Conservation (phyloP, 1,139 yeast genomes). For the Scheffersomyces insectosa region DNA sequence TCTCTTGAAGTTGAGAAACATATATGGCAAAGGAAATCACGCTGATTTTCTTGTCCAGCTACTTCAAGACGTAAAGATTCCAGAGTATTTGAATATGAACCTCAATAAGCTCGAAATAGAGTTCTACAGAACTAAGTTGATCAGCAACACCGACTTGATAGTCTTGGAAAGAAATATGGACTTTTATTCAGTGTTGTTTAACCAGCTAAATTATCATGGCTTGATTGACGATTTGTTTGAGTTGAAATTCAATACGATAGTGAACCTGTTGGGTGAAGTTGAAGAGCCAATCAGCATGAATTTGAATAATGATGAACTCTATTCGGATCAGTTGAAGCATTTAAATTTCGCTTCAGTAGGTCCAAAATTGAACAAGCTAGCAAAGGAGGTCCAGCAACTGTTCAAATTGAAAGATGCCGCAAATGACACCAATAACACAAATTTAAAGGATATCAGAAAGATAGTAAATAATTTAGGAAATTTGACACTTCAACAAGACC, state of each 20-base stretch:
- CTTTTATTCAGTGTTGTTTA: constrained; percentile 65
- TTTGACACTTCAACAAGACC: constrained; percentile 66
- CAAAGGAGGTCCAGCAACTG: constrained; percentile 68
- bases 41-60: constrained; percentile 31
- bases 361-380: constrained; percentile 64
- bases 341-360: constrained; percentile 84
- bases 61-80: constrained; percentile 25
- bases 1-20: constrained; percentile 31
- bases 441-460: constrained; percentile 65
- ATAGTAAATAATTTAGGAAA: constrained; percentile 72
- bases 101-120: constrained; percentile 38
- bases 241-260: constrained; percentile 46
- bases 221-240: constrained; percentile 72
- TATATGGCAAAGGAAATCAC: constrained; percentile 43
- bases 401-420: constrained; percentile 60
- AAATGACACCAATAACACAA: constrained; percentile 20
- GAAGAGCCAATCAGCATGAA: constrained; percentile 1
- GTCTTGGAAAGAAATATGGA: constrained; percentile 81
- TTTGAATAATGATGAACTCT: constrained; percentile 1
- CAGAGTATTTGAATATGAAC: constrained; percentile 29
- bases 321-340: constrained; percentile 47
- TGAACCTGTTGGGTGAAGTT: constrained; percentile 22
- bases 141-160: constrained; percentile 59
- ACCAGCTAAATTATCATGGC: constrained; percentile 83
- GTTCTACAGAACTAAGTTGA: constrained; percentile 33